These are phyloP conservation scores for Trichoderma guizhouense DNA, from an alignment of 2,329 filamentous ascomycete species.

Conservation along the genomic window DNA sequence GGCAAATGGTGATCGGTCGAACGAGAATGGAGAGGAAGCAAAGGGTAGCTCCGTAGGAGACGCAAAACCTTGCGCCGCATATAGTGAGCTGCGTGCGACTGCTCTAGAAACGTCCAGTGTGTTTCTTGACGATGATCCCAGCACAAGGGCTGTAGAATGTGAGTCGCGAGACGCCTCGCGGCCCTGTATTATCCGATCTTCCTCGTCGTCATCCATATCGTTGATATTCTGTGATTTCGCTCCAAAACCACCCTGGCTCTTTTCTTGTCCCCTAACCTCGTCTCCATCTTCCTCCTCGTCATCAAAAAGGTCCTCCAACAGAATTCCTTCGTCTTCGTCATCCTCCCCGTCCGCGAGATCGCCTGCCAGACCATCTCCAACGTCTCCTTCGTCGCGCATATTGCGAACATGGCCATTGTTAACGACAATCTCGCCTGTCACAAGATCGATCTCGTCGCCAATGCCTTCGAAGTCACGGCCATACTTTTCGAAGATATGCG, in stretches of 20 bases:
- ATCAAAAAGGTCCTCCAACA: constrained; percentile 32
- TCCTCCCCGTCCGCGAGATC: constrained; percentile 37
- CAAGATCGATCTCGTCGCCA: constrained; percentile 85
- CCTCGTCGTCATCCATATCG: constrained; percentile 15
- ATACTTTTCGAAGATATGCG: constrained; percentile 87
- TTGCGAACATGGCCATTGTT: constrained; percentile 78
- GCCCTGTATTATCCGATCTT: constrained; percentile 21
- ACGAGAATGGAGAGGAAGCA: constrained; percentile 23
- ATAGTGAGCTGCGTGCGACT: constrained; percentile 7
- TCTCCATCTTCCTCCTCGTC: constrained; percentile 22
- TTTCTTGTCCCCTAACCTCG: neutral
- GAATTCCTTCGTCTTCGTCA: constrained; percentile 36
- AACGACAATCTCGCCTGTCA: constrained; percentile 77
- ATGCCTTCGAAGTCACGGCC: constrained; percentile 75
- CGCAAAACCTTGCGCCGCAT: constrained; percentile 17
- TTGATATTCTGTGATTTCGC: neutral
- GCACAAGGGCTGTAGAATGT: constrained; percentile 16
- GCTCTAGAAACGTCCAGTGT: neutral
- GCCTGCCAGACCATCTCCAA: constrained; percentile 31
- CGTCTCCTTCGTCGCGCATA: constrained; percentile 56
- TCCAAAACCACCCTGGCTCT: neutral
- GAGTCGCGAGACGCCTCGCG: constrained; percentile 7
- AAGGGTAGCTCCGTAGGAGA: constrained; percentile 16
- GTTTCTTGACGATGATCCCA: neutral
- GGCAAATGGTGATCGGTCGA: constrained; percentile 21